phyloP scores from a whole-genome alignment of 2,329 filamentous ascomycete species.

The Tympanopsis confertula region DNA sequence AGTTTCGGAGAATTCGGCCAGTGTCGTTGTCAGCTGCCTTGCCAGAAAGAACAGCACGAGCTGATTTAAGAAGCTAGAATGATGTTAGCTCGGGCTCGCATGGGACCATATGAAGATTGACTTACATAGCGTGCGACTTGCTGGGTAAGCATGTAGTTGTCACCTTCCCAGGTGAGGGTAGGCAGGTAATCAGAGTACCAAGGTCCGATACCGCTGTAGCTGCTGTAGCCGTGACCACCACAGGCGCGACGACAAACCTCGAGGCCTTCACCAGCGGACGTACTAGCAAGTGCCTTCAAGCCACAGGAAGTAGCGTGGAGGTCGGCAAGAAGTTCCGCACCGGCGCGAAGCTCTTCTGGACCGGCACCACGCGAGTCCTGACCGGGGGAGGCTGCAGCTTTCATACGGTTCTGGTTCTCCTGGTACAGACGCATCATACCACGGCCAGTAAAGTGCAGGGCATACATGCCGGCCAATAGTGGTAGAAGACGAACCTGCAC shows the following conservation, averaged over 20 bases:
- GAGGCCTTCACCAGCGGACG: conserved; percentile 62
- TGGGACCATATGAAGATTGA: conserved; percentile 3
- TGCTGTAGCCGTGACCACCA: conserved; percentile 66
- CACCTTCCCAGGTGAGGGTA: conserved; percentile 61
- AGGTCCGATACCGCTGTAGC: conserved; percentile 63
- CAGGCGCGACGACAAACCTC: conserved; percentile 66
- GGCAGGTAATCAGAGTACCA: conserved; percentile 70
- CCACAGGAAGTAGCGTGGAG: conserved; percentile 68
- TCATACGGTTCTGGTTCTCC: conserved; percentile 60
- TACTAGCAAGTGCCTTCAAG: conserved; percentile 62
- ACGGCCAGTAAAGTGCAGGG: conserved; percentile 69
- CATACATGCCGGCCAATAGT: conserved; percentile 62
- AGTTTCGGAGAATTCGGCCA: conserved; percentile 51
- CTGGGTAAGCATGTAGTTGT: conserved; percentile 75
- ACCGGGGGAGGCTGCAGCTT: conserved; percentile 24
- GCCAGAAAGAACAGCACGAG: conserved; percentile 55
- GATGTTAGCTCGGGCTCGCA: conserved; percentile 2
- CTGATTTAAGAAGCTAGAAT: conserved; percentile 56
- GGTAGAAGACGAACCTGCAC: conserved; percentile 65
- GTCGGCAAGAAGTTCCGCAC: conserved; percentile 59
- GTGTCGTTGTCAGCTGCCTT: conserved; percentile 55
- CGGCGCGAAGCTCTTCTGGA: conserved; percentile 55
- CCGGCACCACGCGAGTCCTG: conserved; percentile 42
- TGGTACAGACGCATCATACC: conserved; percentile 66
- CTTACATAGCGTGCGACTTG: conserved; percentile 62